Base-by-base conservation (phyloP, 345 rosid species). In the Firmiana major region DNA sequence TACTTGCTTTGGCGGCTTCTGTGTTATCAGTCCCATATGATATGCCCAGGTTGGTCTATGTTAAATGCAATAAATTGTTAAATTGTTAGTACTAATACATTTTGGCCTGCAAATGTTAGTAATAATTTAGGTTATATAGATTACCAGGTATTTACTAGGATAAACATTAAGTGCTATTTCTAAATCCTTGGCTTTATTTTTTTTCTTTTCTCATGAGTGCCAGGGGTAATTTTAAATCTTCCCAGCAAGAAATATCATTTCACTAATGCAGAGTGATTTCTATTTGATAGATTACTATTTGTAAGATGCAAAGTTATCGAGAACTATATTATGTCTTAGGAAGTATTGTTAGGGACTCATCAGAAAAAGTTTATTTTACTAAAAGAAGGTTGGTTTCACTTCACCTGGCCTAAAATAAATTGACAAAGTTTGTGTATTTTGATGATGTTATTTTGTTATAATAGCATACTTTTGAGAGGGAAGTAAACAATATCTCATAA, bases 21-120 rank as follows among this genome's bases (percentile, higher is more conserved):
- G 99, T 92, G 74, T 83, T 96, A 75, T 96, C 99, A 73, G 97
- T 92, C 74, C 97, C 99, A 71, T 96, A 96, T 83, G 99, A 96
- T 82, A 93, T 96, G 93, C 99, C 98, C 86, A 83, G 99, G 99
- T 96, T 24, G 71, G 89, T 81, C 71, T 68, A 42, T 66, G n/a
- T 76, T 66, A 64, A 71, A 31, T 17, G 58, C 71, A 36, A 57
- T 60, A 31, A 63, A n/a, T n/a, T 9, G 63, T 53, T 31, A 21
- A 53, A 53, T 5, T 53, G 28, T 5, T 34, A 4, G 43, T 53
- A n/a, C n/a, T 31, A 71, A 51, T 53, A 49, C 15, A 13, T 49
- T 49, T 49, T 49, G 17, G 5, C 54, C 19, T 49, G 4, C 21
- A 53, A 34, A 10, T 53, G 46, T 0, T 53, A 9, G 43, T 71